These are phyloP conservation scores for Beauveria medogensis DNA, from an alignment of 2,329 filamentous ascomycete genomes.

Conservation along the genomic window DNA sequence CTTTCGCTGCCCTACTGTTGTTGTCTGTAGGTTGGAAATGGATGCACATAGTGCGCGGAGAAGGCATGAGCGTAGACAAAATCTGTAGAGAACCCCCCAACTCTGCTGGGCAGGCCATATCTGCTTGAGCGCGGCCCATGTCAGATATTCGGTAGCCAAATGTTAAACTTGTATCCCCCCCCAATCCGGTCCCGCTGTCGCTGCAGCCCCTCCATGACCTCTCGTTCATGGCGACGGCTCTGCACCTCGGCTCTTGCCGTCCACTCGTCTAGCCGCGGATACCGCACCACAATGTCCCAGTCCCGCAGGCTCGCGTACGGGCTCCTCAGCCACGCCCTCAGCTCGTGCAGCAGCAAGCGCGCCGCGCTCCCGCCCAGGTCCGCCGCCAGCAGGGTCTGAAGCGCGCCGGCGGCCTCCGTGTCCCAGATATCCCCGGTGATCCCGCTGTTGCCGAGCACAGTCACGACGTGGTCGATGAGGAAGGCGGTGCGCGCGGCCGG, in stretches of 20 bases:
- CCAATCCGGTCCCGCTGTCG: too few relatives aligned
- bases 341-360: conserved; percentile 73
- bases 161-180: too few relatives aligned
- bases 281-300: conserved; percentile 79
- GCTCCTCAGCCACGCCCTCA: conserved; percentile 74
- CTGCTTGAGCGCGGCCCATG: too few relatives aligned
- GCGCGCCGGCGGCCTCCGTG: neutral
- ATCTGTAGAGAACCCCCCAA: too few relatives aligned
- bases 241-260: too few relatives aligned
- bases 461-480: conserved; percentile 76
- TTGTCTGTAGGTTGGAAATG: too few relatives aligned
- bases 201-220: neutral
- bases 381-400: conserved; percentile 52
- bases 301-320: conserved; percentile 62
- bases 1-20: too few relatives aligned
- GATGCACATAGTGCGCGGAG: too few relatives aligned
- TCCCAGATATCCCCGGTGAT: conserved; percentile 37
- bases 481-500: conserved; percentile 52
- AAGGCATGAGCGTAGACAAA: too few relatives aligned
- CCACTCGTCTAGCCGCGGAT: conserved; percentile 26
- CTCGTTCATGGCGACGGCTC: neutral
- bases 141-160: too few relatives aligned
- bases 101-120: too few relatives aligned
- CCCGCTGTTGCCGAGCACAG: conserved; percentile 45
- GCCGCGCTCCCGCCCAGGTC: conserved; percentile 70